Conservation (phyloP, 2,329 filamentous ascomycete species). For the Diplocarpon mali region DNA sequence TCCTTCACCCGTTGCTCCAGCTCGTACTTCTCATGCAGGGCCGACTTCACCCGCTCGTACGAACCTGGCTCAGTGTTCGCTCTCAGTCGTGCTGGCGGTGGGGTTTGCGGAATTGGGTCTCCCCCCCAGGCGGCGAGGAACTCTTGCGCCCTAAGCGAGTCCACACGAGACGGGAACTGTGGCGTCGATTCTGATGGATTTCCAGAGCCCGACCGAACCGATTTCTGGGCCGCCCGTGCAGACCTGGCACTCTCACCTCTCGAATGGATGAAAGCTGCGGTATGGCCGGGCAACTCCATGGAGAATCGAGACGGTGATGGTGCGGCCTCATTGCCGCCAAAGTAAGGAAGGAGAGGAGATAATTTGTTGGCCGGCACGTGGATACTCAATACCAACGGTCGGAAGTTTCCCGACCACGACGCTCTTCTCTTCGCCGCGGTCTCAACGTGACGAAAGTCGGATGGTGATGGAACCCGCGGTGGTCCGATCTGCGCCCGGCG, state of each 20-base stretch:
- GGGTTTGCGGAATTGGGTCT: constrained; percentile 17
- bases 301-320: constrained; percentile 6
- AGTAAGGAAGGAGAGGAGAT: constrained; percentile 45
- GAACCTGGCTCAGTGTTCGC: constrained; percentile 22
- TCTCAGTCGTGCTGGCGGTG: constrained; percentile 21
- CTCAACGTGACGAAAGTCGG: constrained; percentile 48
- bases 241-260: constrained; percentile 23
- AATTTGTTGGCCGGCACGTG: constrained; percentile 35
- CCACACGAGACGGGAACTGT: constrained; percentile 15
- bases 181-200: constrained; percentile 19
- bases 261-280: constrained; percentile 16
- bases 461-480: too few relatives aligned
- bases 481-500: constrained; percentile 46
- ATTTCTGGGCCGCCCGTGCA: constrained; percentile 24
- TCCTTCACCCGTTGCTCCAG: constrained; percentile 46
- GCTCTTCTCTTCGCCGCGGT: constrained; percentile 28
- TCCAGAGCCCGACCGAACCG: constrained; percentile 21
- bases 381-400: constrained; percentile 47
- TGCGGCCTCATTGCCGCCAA: constrained; percentile 29
- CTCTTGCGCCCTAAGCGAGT: constrained; percentile 20
- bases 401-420: constrained; percentile 29
- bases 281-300: constrained; percentile 13
- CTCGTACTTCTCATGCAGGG: constrained; percentile 34
- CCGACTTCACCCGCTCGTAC: constrained; percentile 25
- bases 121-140: constrained; percentile 20